These are phyloP conservation scores for Amylostereum areolatum DNA, from an alignment of 1,284 basidiomycete genomes.

Conservation along the genomic window DNA sequence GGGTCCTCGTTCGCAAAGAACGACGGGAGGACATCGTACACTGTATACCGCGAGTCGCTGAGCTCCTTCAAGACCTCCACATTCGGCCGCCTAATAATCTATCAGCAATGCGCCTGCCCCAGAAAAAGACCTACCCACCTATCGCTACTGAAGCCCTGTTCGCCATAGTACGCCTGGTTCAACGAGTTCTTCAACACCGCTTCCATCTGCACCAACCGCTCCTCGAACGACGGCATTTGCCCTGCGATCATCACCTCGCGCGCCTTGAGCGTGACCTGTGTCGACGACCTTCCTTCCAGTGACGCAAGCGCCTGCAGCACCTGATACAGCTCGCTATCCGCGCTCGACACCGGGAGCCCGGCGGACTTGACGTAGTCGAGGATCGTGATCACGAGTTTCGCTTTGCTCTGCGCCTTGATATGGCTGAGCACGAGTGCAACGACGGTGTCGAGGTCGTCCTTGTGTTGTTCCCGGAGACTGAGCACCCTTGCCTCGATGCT, in stretches of 20 bases:
- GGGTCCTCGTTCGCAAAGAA: slow-evolving; percentile 91
- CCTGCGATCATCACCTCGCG: slow-evolving; percentile 95
- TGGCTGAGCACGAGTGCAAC: slow-evolving; percentile 89
- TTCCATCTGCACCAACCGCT: slow-evolving; percentile 93
- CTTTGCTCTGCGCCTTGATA: slow-evolving; percentile 92
- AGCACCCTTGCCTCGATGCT: slow-evolving; percentile 92
- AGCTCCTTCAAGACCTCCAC: slow-evolving; percentile 88
- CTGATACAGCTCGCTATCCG: slow-evolving; percentile 64
- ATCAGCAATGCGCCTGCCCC: slow-evolving; percentile 3
- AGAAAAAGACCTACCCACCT: slow-evolving; percentile 35
- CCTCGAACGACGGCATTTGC: slow-evolving; percentile 95
- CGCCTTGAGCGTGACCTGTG: slow-evolving; percentile 88
- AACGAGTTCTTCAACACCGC: slow-evolving; percentile 86
- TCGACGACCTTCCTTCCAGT: slow-evolving; percentile 86
- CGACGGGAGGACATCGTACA: slow-evolving; percentile 93
- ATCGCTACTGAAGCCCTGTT: slow-evolving; percentile 56
- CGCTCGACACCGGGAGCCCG: slow-evolving; percentile 65
- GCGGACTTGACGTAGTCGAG: slow-evolving; percentile 86
- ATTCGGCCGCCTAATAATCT: slow-evolving; percentile 61
- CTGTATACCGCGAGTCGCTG: slow-evolving; percentile 93
- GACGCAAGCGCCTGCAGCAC: slow-evolving; percentile 78
- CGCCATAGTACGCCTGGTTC: slow-evolving; percentile 84
- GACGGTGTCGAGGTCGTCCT: slow-evolving; percentile 89
- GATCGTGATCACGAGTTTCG: slow-evolving; percentile 79
- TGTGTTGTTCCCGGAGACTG: slow-evolving; percentile 86